Base-by-base conservation (phyloP, 352 stramenopile genomes). In the Aphanomyces stellatus region DNA sequence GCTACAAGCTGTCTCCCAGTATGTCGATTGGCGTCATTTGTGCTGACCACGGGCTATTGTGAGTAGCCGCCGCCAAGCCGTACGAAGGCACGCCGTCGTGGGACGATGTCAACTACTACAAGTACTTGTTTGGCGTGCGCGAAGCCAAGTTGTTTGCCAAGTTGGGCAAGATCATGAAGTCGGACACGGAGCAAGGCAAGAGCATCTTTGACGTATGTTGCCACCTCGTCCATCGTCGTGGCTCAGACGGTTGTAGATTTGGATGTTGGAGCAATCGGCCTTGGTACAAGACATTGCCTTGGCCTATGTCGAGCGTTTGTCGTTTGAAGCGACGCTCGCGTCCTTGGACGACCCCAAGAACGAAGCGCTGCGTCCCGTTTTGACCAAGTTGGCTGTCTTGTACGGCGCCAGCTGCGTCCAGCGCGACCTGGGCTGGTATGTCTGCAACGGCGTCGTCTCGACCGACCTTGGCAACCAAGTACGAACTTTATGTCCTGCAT, bases 141-240 rank as follows among this genome's bases (percentile, higher is more conserved):
- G 60, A 67, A 59, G 60, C 60, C 30, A 33, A 25, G 41, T 28
- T 67, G 28, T 57, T 67, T 49, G 37, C 17, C 5, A 67, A 67
- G 34, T 31, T 67, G 37, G 60, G 60, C 22, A 67, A 67, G 60
- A 67, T 51, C 27, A 49, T 67, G 37, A 67, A 67, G 60, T 57
- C 41, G 10, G 60, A 67, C 17, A 41, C 57, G 60, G 60, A 49
- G 4, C 37, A 51, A 22, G 60, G 60, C 31, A 67, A 67, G 34
- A 51, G 40, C 17, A 19, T 67, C 28, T 67, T 67, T 59, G 60
- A 67, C 22, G 60, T 67, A 53, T 15, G 46, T 3, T 43, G 37
- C 37, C 10, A 22, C 2, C 24, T 22, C 17, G 1, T 53, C 24
- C 17, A 19, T 53, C 46, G 10, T 10, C 13, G 8, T 28, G 19